Base-by-base conservation (phyloP, 176 grass and related monocot genomes). In the Pontederia crassipes region DNA sequence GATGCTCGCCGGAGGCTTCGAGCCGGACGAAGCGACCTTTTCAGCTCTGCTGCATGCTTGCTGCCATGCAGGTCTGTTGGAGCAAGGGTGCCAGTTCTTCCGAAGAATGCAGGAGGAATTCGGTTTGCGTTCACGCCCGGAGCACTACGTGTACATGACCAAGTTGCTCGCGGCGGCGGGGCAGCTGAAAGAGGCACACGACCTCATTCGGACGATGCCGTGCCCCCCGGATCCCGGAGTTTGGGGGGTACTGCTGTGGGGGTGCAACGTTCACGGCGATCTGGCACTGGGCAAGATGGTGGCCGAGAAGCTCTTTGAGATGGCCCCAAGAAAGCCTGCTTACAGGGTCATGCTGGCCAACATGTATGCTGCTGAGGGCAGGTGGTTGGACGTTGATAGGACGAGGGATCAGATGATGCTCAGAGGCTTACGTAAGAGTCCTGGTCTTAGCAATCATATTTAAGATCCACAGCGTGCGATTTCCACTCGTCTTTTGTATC, bases 311-410 rank as follows among this genome's bases (percentile, higher is more conserved):
- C 81, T 89, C 1, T 67, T 63, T 64, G 72, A 79, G 62, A 54
- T 74, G 0, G 49, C 79, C 66, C 79, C 86, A 62, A 67, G 72
- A 17, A 89, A 82, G 60, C 40, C 75, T 74, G 64, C 86, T 52
- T 89, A 89, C 79, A 85, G 76, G 57, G 54, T 89, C 28, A 85
- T 89, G 79, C 86, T 89, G 66, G 82, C 82, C 26, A 85, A 89
- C 50, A 46, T 89, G 49, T 85, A 85, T 79, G 78, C 79, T 66
- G 75, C 79, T 59, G 56, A 77, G n/a, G 79, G 77, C 32, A 90
- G 79, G 67, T 90, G 87, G 87, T 72, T 68, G 71, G 86, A 77
- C 85, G 75, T 77, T 59, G 47, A 79, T 27, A 77, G 53, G 28
- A 54, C 79, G 54, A 79, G 82, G 64, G 52, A 59, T 24, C 72